Conservation (phyloP, 768 basidiomycete genomes). For the Rhizopogon vulgaris region DNA sequence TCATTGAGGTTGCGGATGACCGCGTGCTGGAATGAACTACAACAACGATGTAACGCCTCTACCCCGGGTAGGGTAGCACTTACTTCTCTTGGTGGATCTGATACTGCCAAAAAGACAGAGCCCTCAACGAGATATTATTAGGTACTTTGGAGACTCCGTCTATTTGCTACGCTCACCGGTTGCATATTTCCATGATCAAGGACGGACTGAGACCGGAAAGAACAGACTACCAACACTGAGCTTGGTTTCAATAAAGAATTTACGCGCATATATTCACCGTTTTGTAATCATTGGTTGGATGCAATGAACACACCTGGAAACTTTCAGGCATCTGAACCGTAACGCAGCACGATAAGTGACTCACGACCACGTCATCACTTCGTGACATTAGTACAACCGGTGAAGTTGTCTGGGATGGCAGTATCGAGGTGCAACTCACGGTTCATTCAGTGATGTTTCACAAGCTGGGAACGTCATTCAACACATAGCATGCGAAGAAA, state of each 20-base stretch:
- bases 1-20: conserved; percentile 76
- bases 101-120: conserved; percentile 89
- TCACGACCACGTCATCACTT: conserved; percentile 62
- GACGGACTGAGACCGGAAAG: conserved; percentile 75
- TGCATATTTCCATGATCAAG: conserved; percentile 75
- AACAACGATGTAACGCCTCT: neutral
- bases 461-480: conserved; percentile 49
- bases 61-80: conserved; percentile 4
- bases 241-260: neutral
- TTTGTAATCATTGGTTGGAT: conserved; percentile 88
- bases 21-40: conserved; percentile 71
- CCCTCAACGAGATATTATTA: conserved; percentile 34
- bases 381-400: neutral
- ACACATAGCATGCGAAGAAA: neutral
- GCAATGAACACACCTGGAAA: conserved; percentile 67
- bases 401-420: conserved; percentile 3
- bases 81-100: conserved; percentile 84
- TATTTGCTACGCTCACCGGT: conserved; percentile 40
- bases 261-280: conserved; percentile 52
- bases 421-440: conserved; percentile 39
- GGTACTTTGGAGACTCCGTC: neutral
- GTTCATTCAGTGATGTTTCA: conserved; percentile 73
- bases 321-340: conserved; percentile 1
- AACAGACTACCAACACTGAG: conserved; percentile 53
- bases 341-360: conserved; percentile 1